phyloP scores from a whole-genome alignment of 176 grass and related monocot genomes.

The Puccinellia tenuiflora region DNA sequence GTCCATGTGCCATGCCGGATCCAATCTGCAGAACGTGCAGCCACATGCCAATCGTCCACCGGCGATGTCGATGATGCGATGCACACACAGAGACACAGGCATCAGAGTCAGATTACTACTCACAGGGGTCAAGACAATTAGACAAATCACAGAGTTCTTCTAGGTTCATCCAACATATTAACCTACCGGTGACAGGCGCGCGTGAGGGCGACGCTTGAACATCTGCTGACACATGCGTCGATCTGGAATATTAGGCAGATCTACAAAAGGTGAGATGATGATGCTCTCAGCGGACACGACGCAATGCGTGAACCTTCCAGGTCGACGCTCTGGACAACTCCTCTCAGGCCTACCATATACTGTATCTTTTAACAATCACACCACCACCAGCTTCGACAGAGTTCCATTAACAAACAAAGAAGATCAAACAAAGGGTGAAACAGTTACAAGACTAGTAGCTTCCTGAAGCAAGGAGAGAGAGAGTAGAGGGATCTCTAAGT shows the following conservation, averaged over 20 bases:
- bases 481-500: not conserved
- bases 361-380: not conserved
- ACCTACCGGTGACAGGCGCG: not conserved
- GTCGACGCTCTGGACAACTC: not conserved
- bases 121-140: not conserved
- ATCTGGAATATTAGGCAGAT: slow-evolving; percentile 13
- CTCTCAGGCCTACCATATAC: not conserved
- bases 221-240: not conserved
- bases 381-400: slow-evolving; percentile 9
- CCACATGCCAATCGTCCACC: not conserved
- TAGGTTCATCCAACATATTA: not conserved
- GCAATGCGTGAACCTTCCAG: not conserved
- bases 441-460: slow-evolving; percentile 18
- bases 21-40: slow-evolving; percentile 16
- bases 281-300: not conserved
- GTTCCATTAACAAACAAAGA: not conserved
- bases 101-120: not conserved
- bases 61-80: not conserved
- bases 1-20: slow-evolving; percentile 38
- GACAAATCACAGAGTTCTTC: not conserved
- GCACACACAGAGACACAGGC: not conserved
- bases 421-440: not conserved
- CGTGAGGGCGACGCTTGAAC: not conserved
- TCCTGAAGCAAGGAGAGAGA: slow-evolving; percentile 24
- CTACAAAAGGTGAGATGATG: not conserved